A percentile compares a stretch with the other conserved stretches of the same genome.
Conservation (phyloP, 176 grass and related monocot species). For the Miscanthus lutarioriparius region DNA sequence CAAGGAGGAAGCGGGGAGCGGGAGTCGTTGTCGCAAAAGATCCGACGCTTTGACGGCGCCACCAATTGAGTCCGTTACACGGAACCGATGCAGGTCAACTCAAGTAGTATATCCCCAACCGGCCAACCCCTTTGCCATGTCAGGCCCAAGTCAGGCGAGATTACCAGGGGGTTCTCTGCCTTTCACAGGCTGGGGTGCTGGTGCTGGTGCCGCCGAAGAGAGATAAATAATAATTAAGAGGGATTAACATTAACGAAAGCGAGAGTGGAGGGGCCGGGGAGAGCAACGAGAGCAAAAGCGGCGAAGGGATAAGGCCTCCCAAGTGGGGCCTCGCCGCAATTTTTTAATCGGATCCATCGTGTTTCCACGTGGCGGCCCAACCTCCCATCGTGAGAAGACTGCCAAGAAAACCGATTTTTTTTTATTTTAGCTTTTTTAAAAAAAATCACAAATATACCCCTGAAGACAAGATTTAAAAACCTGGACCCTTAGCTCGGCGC, state of each 20-base stretch:
- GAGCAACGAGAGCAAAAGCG: neutral
- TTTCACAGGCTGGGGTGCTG: neutral
- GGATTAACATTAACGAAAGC: neutral
- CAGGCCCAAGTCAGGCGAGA: slow-evolving; percentile 36
- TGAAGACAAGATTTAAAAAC: too few species aligned
- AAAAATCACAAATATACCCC: too few species aligned
- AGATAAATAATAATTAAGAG: neutral
- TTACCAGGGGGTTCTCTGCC: slow-evolving; percentile 9
- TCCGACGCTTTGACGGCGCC: slow-evolving; percentile 23
- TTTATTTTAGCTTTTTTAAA: too few species aligned
- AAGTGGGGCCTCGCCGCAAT: neutral
- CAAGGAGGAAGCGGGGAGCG: neutral
- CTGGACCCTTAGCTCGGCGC: too few species aligned
- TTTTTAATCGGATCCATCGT: slow-evolving; percentile 68
- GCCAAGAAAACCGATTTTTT: too few species aligned
- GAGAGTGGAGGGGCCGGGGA: neutral
- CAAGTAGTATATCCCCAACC: neutral
- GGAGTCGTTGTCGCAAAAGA: slow-evolving; percentile 38
- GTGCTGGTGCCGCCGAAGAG: neutral
- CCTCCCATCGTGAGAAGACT: neutral
- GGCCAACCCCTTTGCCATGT: slow-evolving; percentile 17
- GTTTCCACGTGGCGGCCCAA: slow-evolving; percentile 63
- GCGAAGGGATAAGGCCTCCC: slow-evolving; percentile 25
- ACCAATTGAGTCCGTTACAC: neutral
- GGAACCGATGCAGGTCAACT: slow-evolving; percentile 19